These are phyloP conservation scores for Erodium texanum DNA, from an alignment of 441 rosid species.

Conservation along the genomic window DNA sequence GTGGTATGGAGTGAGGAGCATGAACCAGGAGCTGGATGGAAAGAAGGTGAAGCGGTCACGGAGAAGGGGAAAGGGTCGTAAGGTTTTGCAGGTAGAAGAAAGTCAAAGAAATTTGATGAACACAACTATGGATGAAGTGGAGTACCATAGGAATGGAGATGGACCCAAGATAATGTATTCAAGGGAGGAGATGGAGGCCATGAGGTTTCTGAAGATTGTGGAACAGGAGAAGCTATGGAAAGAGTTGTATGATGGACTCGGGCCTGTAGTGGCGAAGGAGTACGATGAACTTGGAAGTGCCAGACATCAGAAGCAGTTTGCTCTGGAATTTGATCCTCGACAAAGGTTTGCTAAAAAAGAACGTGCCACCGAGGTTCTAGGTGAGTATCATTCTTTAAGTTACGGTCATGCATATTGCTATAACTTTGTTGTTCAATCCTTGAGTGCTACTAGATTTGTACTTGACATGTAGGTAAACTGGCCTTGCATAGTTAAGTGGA, in stretches of 20 bases:
- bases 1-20: conserved; percentile 26
- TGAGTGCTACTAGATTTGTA: neutral
- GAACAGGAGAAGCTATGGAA: conserved; percentile 59
- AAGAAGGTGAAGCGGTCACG: conserved; percentile 30
- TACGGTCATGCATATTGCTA: neutral
- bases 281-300: conserved; percentile 38
- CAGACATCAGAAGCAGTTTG: conserved; percentile 33
- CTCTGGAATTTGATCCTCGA: conserved; percentile 24
- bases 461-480: neutral
- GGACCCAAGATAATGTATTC: conserved; percentile 35
- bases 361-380: conserved; percentile 1
- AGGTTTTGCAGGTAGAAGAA: conserved; percentile 22
- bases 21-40: conserved; percentile 29
- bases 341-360: conserved; percentile 23
- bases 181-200: conserved; percentile 50
- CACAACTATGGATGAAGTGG: conserved; percentile 1
- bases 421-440: neutral
- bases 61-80: conserved; percentile 28
- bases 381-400: conserved; percentile 28
- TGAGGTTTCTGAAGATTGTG: conserved; percentile 50
- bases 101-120: conserved; percentile 6
- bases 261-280: conserved; percentile 36
- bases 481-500: too few species aligned
- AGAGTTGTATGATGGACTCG: conserved; percentile 42
- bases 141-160: conserved; percentile 16